Base-by-base conservation (phyloP, 1,284 basidiomycete genomes). In the Pisolithus thermaeus region DNA sequence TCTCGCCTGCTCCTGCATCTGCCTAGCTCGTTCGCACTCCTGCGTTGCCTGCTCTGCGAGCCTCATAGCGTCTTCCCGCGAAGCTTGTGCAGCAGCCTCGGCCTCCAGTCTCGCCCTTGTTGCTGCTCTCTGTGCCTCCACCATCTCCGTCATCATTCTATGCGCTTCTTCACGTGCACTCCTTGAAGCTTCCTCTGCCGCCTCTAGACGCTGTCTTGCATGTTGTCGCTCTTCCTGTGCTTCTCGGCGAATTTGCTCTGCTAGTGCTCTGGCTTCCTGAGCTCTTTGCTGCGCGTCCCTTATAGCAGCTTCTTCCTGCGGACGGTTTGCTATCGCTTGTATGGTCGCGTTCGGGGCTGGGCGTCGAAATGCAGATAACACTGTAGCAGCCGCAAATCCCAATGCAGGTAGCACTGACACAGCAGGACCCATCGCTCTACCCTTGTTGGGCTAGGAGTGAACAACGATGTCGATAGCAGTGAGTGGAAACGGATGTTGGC, bases 171-270 rank as follows among this genome's bases (percentile, higher is more conserved):
- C 39, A 2, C 39, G 39, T 20, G 39, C 39, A 22, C 11, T 41
- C 14, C 9, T 23, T 14, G 39, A 20, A 12, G 44, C 44, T 28
- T 18, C 11, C 25, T 22, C 27, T 1, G 16, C 16, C 11, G 20
- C 32, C 30, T 46, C 27, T 16, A 23, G 20, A 27, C 32, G 44
- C 23, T 36, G 27, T 11, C 44, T 16, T 12, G 44, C 44, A 14
- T 27, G 44, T 30, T n/a, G 28, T 3, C 44, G 44, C 12, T 36
- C 44, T 28, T 36, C 27, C 28, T 46, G 22, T 30, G 28, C 44
- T 36, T 46, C 44, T 11, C n/a, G 23, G 53, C 49, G 51, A 52
- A 44, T 53, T 44, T 54, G 50, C 60, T 59, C 58, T 57, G 56
- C 58, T 53, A 61, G 58, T 58, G 59, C 60, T 58, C 47, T 37